Base-by-base conservation (phyloP, 441 rosid genomes). In the Populus hybrid region DNA sequence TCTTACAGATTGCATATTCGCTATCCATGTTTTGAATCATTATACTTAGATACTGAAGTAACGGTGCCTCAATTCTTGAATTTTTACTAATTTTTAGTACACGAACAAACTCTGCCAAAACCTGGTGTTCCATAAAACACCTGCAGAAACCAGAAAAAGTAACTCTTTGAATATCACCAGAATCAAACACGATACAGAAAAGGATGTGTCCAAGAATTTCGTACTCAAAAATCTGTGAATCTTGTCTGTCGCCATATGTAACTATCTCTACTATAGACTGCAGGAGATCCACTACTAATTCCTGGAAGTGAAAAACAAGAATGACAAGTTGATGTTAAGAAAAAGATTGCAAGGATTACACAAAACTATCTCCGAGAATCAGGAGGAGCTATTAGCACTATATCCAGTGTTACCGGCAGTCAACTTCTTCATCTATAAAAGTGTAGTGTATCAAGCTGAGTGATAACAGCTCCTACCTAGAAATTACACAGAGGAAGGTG, bases 61-160 rank as follows among this genome's bases (percentile, higher is more conserved):
- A 81, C 1, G 89, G 87, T 14, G 88, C 91, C 86, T 87, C 90
- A 42, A 88, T 89, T 77, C 86, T 83, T 72, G 94, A 85, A 77
- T 78, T 86, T 73, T 71, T 76, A 76, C 88, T 66, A 34, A 86
- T 88, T 84, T 78, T 90, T 76, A 92, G 79, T 35, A 90, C 23
- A 36, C 93, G 87, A 46, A 89, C 87, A 87, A 90, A 92, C 85
- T 90, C 94, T 8, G 91, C 87, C 83, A 90, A 76, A 53, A 90
- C 91, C 86, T 91, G 94, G 76, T 82, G 82, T 82, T 90, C 94
- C 94, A 92, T 92, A 81, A 92, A 92, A 74, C 86, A 88, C 75
- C 92, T 89, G 87, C 74, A 82, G 18, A 78, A 74, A 70, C 40
- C 36, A 7, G 50, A 59, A 82, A 21, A 21, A 26, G 46, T 40